A percentile compares a stretch with the other conserved stretches of the same genome.
Conservation (phyloP, 192 early-diverging fungal species). For the Coemansia sp. region DNA sequence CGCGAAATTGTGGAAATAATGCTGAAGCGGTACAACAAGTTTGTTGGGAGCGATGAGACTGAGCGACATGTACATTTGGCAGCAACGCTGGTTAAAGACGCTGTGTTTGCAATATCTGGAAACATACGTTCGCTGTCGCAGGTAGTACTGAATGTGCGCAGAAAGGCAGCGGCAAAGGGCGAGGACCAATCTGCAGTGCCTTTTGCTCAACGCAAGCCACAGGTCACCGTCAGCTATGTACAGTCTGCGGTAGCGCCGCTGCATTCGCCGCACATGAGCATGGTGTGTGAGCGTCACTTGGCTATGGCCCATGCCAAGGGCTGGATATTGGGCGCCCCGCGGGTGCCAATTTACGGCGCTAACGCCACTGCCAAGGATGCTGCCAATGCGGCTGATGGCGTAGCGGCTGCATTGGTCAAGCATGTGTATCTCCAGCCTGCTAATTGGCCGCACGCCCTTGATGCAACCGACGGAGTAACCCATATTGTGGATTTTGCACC, state of each 20-base stretch:
- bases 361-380: slow-evolving; percentile 57
- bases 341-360: slow-evolving; percentile 69
- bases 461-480: slow-evolving; percentile 20
- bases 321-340: slow-evolving; percentile 62
- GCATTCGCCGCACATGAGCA: slow-evolving; percentile 71
- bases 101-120: slow-evolving; percentile 75
- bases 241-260: slow-evolving; percentile 60
- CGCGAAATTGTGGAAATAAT: slow-evolving; percentile 70
- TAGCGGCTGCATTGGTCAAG: slow-evolving; percentile 17
- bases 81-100: slow-evolving; percentile 73
- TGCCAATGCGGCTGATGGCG: not conserved
- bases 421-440: slow-evolving; percentile 20
- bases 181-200: slow-evolving; percentile 83
- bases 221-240: slow-evolving; percentile 74
- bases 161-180: slow-evolving; percentile 71
- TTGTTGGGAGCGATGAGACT: slow-evolving; percentile 54
- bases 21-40: slow-evolving; percentile 75
- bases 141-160: slow-evolving; percentile 80
- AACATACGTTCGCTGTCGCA: slow-evolving; percentile 78
- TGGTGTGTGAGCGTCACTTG: slow-evolving; percentile 59
- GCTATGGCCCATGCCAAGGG: slow-evolving; percentile 66
- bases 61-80: slow-evolving; percentile 61
- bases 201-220: slow-evolving; percentile 78
- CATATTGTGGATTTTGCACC: slow-evolving; percentile 90
- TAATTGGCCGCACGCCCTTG: slow-evolving; percentile 27